Evolutionary conservation across 208 protist genomes (phyloP), one percentile per base, ranked within the genome.

Genomic region (Trypanosoma scelopori): DNA sequence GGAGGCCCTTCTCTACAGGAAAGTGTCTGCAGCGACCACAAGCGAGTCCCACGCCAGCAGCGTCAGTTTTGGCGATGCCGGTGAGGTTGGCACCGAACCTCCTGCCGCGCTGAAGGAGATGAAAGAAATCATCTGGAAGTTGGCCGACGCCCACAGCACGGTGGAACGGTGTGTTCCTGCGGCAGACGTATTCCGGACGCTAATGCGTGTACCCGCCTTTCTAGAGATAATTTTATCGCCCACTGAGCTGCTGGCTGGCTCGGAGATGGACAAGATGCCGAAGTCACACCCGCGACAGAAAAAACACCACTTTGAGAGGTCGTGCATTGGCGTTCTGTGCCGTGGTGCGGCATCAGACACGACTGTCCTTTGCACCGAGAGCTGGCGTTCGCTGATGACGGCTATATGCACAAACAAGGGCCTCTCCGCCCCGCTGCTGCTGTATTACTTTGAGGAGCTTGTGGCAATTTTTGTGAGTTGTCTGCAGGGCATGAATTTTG

Each of bases 361-460:
- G 50, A 65, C 70, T n/a, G 59, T 75, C 1, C 55, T 89, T 41
- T 86, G 76, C 41, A 65, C 70, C 6, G 77, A 83, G 53, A 73
- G 77, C 25, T 89, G 83, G 83, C 61, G 57, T 18, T 82, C 77
- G 7, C 30, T 89, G 3, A 62, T 22, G n/a, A 64, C 48, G 20
- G 59, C 84, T 39, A 53, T 89, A 1, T 55, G 30, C 3, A 63
- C 61, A 56, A 67, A 82, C 32, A 74, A 71, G 41, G 41, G 42
- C 28, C 66, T 82, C 47, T 69, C 76, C 0, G 69, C 71, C 28
- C 55, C 69, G 22, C 50, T 82, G 41, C 58, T 82, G 27, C 41
- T 75, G 22, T 60, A 78, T 53, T 78, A 71, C 57, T 75, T 71
- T 49, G 55, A 68, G 41, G 62, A 76, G 18, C 65, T 76, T 76